phyloP scores from a whole-genome alignment of 2,329 filamentous ascomycete genomes.

The Phaeosphaeria sp. region DNA sequence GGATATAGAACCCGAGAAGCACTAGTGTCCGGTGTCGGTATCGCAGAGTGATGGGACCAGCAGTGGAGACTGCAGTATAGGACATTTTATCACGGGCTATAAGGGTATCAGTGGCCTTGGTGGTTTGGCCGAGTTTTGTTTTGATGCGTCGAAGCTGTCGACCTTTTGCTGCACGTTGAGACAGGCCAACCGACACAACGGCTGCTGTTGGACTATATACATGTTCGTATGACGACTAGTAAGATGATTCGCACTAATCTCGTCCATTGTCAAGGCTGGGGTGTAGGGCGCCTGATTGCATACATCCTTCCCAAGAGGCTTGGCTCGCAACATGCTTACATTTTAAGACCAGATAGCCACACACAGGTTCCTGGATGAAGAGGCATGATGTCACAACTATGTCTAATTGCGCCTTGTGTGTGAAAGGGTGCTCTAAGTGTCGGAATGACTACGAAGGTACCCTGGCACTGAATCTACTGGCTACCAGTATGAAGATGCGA shows the following conservation, averaged over 20 bases:
- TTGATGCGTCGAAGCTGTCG: background rate
- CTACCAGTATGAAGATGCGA: too few relatives aligned
- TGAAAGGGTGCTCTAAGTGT: background rate
- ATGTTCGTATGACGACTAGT: background rate
- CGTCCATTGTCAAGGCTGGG: background rate
- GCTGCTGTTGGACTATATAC: background rate
- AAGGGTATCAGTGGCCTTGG: background rate
- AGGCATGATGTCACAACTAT: background rate
- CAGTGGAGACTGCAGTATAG: background rate
- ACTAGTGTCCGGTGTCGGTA: constrained; percentile 10
- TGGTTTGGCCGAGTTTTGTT: background rate
- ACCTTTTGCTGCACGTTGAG: background rate
- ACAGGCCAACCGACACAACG: background rate
- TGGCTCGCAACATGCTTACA: background rate
- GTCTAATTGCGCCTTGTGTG: background rate
- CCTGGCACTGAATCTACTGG: too few relatives aligned
- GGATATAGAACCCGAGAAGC: background rate
- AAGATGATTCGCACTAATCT: background rate
- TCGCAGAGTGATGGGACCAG: background rate
- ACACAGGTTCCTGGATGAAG: background rate
- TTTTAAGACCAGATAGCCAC: background rate
- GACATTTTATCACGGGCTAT: background rate
- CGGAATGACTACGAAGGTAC: background rate
- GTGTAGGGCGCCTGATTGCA: background rate
- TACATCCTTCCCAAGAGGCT: background rate